Percentiles rank a stretch among this genome's conserved stretches.
These are phyloP conservation scores for Sphaerobolus stellatus DNA, from an alignment of 1,284 basidiomycete species.

Conservation along the genomic window DNA sequence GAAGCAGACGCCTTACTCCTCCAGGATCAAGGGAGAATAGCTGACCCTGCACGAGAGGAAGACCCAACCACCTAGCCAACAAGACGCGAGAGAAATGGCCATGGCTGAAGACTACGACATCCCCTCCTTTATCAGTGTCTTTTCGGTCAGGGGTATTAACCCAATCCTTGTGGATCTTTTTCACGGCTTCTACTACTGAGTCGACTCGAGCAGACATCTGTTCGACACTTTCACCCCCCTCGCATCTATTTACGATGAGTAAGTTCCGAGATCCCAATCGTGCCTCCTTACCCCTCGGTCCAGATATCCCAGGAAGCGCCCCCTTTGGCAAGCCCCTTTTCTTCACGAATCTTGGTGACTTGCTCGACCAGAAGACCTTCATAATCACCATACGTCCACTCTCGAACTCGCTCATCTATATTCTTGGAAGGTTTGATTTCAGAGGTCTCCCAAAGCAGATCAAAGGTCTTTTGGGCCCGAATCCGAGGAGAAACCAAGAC, in stretches of 20 bases:
- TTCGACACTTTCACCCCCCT: conserved; percentile 19
- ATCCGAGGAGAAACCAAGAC: conserved; percentile 46
- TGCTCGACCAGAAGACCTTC: conserved; percentile 17
- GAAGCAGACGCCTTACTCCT: conserved; percentile 14
- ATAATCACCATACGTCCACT: conserved; percentile 24
- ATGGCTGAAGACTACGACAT: conserved; percentile 26
- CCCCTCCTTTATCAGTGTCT: conserved; percentile 22
- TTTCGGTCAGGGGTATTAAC: conserved; percentile 17
- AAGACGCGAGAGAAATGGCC: conserved; percentile 25
- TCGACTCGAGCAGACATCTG: conserved; percentile 18
- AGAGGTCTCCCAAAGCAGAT: conserved; percentile 34
- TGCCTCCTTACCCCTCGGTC: conserved; percentile 9
- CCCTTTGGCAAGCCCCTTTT: conserved; percentile 8
- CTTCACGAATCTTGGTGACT: conserved; percentile 6
- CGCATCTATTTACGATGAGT: conserved; percentile 10
- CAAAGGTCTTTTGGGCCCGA: conserved; percentile 46
- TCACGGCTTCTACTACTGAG: conserved; percentile 18
- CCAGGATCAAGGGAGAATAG: conserved; percentile 26
- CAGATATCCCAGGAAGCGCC: conserved; percentile 20
- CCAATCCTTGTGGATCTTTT: conserved; percentile 17
- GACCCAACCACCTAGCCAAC: conserved; percentile 23
- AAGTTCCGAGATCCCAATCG: background rate
- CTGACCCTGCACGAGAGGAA: conserved; percentile 20
- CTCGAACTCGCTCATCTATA: conserved; percentile 19
- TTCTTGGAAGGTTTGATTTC: conserved; percentile 12